phyloP scores from a whole-genome alignment of 768 basidiomycete genomes.

The Mrakia gelida region DNA sequence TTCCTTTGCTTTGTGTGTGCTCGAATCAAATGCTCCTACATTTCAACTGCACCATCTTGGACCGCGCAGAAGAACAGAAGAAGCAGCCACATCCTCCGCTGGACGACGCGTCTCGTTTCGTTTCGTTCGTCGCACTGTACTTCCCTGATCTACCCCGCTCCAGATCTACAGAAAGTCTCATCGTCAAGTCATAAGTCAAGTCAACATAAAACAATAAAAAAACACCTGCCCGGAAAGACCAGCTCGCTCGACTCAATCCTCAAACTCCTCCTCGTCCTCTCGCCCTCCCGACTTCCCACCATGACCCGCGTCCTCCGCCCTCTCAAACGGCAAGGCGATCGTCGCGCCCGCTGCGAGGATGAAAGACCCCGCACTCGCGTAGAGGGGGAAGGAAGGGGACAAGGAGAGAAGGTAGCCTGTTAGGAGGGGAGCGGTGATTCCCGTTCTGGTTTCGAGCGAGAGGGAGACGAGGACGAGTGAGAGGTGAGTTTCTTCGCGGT shows the following conservation, averaged over 20 bases:
- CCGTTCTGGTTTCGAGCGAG: slow-evolving; percentile 58
- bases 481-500: slow-evolving; percentile 13
- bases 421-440: slow-evolving; percentile 78
- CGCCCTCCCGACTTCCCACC: background rate
- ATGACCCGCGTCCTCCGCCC: slow-evolving; percentile 16
- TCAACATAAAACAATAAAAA: too few species aligned
- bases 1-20: too few species aligned
- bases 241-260: background rate
- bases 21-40: too few species aligned
- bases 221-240: background rate
- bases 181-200: too few species aligned
- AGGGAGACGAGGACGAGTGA: background rate
- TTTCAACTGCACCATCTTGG: too few species aligned
- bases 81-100: too few species aligned
- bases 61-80: too few species aligned
- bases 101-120: too few species aligned
- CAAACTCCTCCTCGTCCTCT: background rate
- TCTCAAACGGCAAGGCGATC: slow-evolving; percentile 40
- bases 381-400: slow-evolving; percentile 67
- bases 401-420: slow-evolving; percentile 69
- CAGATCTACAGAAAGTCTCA: too few species aligned
- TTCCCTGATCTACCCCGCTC: too few species aligned
- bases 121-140: too few species aligned
- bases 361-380: slow-evolving; percentile 66
- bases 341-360: slow-evolving; percentile 60